Evolutionary conservation across 768 basidiomycete genomes (phyloP).

Genomic region (Clathrus columnatus): DNA sequence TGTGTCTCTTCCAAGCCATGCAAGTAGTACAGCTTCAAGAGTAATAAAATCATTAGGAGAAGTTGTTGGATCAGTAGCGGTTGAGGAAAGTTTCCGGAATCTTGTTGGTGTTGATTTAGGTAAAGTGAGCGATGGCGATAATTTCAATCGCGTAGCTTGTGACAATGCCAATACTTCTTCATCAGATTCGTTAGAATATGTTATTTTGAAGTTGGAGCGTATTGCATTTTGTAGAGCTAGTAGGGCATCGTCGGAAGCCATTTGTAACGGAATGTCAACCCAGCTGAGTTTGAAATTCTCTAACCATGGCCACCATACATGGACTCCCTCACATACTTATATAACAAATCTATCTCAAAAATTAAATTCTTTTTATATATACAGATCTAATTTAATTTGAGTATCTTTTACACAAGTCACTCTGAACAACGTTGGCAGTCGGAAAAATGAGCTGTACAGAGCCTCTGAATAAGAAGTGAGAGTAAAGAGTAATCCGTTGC

Average conservation of each 20-base stretch:
- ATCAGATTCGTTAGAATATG: conserved; percentile 33
- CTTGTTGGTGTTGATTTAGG: conserved; percentile 72
- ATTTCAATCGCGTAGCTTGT: conserved; percentile 56
- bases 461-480: too few relatives aligned
- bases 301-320: too few relatives aligned
- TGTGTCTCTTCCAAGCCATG: conserved; percentile 68
- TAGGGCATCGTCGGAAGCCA: conserved; percentile 36
- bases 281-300: background rate
- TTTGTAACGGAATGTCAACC: background rate
- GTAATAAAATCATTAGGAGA: conserved; percentile 58
- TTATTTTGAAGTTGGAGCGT: conserved; percentile 41
- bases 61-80: conserved; percentile 29
- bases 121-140: conserved; percentile 44
- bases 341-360: too few relatives aligned
- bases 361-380: too few relatives aligned
- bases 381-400: too few relatives aligned
- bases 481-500: too few relatives aligned
- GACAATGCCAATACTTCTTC: conserved; percentile 40
- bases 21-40: conserved; percentile 75
- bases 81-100: conserved; percentile 55
- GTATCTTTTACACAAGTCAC: too few relatives aligned
- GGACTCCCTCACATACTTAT: too few relatives aligned
- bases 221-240: conserved; percentile 55
- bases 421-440: too few relatives aligned
- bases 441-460: too few relatives aligned